phyloP scores from a whole-genome alignment of 2,329 filamentous ascomycete species.

The Keithomyces neogunnii region DNA sequence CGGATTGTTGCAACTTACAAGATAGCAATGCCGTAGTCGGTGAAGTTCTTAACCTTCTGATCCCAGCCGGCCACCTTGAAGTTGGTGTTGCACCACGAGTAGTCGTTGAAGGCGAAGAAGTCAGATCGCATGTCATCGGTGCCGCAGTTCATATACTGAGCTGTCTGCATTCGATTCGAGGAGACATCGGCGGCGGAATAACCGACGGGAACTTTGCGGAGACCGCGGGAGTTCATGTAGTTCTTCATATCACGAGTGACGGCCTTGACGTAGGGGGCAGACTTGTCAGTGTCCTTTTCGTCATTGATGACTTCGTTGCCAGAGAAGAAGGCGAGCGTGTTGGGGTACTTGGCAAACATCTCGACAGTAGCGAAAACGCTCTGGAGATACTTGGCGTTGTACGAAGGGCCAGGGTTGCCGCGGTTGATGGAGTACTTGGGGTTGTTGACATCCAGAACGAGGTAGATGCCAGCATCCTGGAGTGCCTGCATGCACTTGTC shows the following conservation, averaged over 20 bases:
- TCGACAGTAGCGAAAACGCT: slow-evolving; percentile 83
- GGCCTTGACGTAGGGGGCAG: slow-evolving; percentile 70
- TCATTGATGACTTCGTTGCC: slow-evolving; percentile 77
- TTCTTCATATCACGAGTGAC: slow-evolving; percentile 69
- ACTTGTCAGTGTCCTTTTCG: slow-evolving; percentile 48
- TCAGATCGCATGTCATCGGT: slow-evolving; percentile 75
- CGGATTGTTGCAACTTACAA: slow-evolving; percentile 40
- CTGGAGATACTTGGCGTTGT: slow-evolving; percentile 80
- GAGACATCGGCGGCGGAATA: slow-evolving; percentile 76
- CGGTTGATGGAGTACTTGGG: slow-evolving; percentile 84
- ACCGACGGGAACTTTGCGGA: slow-evolving; percentile 63
- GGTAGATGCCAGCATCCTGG: slow-evolving; percentile 80
- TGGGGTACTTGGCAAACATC: slow-evolving; percentile 71
- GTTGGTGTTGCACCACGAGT: slow-evolving; percentile 73
- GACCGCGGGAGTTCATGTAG: slow-evolving; percentile 53
- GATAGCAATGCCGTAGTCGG: slow-evolving; percentile 77
- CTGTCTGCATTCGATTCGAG: slow-evolving; percentile 78
- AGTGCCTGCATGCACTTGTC: slow-evolving; percentile 78
- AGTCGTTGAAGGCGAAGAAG: slow-evolving; percentile 86
- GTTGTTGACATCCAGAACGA: slow-evolving; percentile 86
- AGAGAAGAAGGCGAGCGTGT: slow-evolving; percentile 81
- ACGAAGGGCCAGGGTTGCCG: slow-evolving; percentile 63
- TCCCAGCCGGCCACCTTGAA: slow-evolving; percentile 72
- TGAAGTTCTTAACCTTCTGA: slow-evolving; percentile 80
- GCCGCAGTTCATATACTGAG: slow-evolving; percentile 90